These are phyloP conservation scores for Naganishia kalamii DNA, from an alignment of 768 basidiomycete genomes.

Conservation along the genomic window DNA sequence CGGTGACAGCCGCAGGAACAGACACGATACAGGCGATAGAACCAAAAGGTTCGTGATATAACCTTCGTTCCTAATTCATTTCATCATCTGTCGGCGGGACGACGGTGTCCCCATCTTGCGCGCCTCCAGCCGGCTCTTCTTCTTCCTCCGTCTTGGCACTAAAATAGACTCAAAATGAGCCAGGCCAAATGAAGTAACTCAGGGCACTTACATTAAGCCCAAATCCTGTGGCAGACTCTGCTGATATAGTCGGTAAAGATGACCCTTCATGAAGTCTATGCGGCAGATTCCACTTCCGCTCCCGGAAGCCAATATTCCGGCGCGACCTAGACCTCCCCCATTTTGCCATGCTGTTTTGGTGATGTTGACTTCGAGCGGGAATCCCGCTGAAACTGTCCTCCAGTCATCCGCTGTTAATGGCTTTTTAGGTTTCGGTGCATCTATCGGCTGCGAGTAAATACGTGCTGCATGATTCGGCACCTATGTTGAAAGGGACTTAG, in stretches of 20 bases:
- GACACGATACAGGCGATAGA: too few relatives aligned
- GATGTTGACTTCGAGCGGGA: constrained; percentile 71
- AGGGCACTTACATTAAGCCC: constrained; percentile 6
- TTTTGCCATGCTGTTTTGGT: constrained; percentile 77
- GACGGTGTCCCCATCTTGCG: too few relatives aligned
- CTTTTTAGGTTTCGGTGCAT: constrained; percentile 34
- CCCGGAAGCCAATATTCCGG: constrained; percentile 63
- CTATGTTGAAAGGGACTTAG: too few relatives aligned
- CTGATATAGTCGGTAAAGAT: constrained; percentile 4
- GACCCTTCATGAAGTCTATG: constrained; percentile 69
- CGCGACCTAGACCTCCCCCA: constrained; percentile 60
- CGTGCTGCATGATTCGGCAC: constrained; percentile 34
- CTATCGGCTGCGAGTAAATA: background rate
- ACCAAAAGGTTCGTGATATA: too few relatives aligned
- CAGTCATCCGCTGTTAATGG: constrained; percentile 26
- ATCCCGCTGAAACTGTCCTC: constrained; percentile 54
- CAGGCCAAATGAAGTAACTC: too few relatives aligned
- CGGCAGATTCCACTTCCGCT: constrained; percentile 80
- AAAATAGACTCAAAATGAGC: too few relatives aligned
- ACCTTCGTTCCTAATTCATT: too few relatives aligned
- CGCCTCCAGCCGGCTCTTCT: too few relatives aligned
- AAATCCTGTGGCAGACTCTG: constrained; percentile 1
- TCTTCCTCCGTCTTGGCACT: too few relatives aligned
- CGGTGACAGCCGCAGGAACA: too few relatives aligned
- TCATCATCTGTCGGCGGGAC: too few relatives aligned